These are phyloP conservation scores for Gypsophila paniculata DNA, from an alignment of 179 eudicot genomes.

Conservation along the genomic window DNA sequence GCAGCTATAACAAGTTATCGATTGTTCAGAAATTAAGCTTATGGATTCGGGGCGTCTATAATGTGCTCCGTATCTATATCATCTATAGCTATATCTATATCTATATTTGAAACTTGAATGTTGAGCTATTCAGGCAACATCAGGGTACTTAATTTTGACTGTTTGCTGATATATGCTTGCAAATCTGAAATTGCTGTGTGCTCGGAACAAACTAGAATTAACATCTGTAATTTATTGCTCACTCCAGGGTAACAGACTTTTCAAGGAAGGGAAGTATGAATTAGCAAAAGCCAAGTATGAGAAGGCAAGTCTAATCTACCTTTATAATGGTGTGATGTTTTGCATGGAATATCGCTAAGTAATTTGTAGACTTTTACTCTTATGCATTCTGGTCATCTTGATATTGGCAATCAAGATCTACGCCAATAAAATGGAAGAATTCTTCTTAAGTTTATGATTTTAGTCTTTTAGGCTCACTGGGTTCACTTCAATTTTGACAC, in stretches of 20 bases:
- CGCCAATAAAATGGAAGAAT: background rate
- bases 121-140: background rate
- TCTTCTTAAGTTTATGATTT: background rate
- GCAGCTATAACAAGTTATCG: background rate
- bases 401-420: background rate
- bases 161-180: conserved; percentile 8
- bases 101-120: background rate
- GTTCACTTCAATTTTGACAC: background rate
- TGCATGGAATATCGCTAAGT: background rate
- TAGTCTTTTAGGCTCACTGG: background rate
- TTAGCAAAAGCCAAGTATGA: conserved; percentile 97
- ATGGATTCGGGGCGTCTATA: background rate
- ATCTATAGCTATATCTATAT: too few relatives aligned
- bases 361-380: background rate
- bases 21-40: background rate
- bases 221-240: conserved; percentile 5
- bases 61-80: too few relatives aligned
- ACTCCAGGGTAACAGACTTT: conserved; percentile 92
- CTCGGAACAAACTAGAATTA: background rate
- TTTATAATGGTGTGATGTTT: background rate
- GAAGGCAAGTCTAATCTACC: conserved; percentile 49
- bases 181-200: conserved; percentile 6
- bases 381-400: background rate
- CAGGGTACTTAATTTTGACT: background rate
- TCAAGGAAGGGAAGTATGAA: conserved; percentile 92